Base-by-base conservation (phyloP, 2,329 filamentous ascomycete species). In the Colletotrichum sp. region DNA sequence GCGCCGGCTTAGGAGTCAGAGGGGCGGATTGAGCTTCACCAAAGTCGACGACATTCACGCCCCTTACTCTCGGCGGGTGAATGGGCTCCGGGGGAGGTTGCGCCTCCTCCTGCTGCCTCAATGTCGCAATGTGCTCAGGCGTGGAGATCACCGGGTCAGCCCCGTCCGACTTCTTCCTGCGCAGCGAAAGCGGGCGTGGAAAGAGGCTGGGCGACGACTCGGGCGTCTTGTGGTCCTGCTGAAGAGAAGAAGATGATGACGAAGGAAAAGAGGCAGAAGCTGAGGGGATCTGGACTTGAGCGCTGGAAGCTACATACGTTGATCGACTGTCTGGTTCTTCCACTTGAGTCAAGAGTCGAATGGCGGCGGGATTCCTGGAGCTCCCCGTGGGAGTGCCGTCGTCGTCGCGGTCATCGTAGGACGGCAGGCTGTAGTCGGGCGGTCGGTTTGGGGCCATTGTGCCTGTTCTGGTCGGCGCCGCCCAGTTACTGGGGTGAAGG, bases 341-440 rank as follows among this genome's bases (percentile, higher is more conserved):
- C 82, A 92, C 87, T 8, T 91, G 92, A 68, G 91, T 93, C 84
- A 93, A 85, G 79, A 93, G 85, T 80, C 92, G 88, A 71, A 93
- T 88, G 77, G 88, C 90, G 39, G 91, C 88, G 60, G 87, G 83
- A 80, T 89, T 89, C 74, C 80, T 81, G 48, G 83, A 80, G 72
- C 87, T 84, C 75, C 86, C 85, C 52, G 85, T 85, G 21, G 87
- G 86, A 32, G 86, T 88, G 77, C 43, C 43, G 43, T 87, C 85
- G 78, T 89, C 85, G 79, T 87, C 83, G 30, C 91, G 89, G 69
- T 91, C 89, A 80, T 90, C 88, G 81, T 93, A 93, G 69, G 84
- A 83, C 24, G 89, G 89, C 69, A 91, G 86, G 77, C 86, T 86
- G 80, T 93, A 93, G 78, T 91, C 90, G 36, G 91, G 91, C 75